Evolutionary conservation across 2,329 filamentous ascomycete species (phyloP).

Genomic region (Fonsecaea erecta): DNA sequence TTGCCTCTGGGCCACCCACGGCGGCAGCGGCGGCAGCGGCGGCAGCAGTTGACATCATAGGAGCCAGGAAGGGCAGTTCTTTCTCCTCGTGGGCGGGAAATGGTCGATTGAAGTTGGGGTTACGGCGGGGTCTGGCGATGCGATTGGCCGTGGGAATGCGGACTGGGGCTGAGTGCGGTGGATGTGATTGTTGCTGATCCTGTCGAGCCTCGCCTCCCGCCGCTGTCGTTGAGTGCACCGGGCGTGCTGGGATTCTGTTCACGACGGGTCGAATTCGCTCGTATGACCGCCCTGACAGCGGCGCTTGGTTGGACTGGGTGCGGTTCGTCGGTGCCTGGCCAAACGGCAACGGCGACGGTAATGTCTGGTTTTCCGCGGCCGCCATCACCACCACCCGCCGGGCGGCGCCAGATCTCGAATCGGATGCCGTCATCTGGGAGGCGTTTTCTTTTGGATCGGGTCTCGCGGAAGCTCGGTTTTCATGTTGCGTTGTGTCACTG

Average conservation of each 20-base stretch:
- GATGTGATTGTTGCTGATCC: neutral
- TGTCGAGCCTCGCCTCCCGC: neutral
- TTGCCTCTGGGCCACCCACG: too few species aligned
- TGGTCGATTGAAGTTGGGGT: neutral
- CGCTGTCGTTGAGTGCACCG: neutral
- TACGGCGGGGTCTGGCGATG: neutral
- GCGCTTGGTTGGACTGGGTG: neutral
- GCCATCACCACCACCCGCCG: too few species aligned
- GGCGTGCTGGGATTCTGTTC: too few species aligned
- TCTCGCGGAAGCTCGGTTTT: neutral
- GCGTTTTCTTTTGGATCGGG: neutral
- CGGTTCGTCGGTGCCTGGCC: neutral
- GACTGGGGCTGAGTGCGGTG: neutral
- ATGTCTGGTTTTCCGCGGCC: neutral
- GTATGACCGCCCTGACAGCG: neutral
- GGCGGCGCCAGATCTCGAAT: neutral
- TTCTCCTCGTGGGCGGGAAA: neutral
- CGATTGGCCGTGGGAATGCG: neutral
- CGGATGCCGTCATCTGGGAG: neutral
- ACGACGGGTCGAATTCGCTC: neutral
- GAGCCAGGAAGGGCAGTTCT: neutral
- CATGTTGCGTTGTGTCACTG: neutral
- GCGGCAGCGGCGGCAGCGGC: neutral
- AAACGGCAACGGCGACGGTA: neutral
- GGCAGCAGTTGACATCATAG: neutral